Percentiles rank a stretch among this genome's conserved stretches.
Conservation (phyloP, 805 yeast species). For the Teunomyces tritomae region DNA sequence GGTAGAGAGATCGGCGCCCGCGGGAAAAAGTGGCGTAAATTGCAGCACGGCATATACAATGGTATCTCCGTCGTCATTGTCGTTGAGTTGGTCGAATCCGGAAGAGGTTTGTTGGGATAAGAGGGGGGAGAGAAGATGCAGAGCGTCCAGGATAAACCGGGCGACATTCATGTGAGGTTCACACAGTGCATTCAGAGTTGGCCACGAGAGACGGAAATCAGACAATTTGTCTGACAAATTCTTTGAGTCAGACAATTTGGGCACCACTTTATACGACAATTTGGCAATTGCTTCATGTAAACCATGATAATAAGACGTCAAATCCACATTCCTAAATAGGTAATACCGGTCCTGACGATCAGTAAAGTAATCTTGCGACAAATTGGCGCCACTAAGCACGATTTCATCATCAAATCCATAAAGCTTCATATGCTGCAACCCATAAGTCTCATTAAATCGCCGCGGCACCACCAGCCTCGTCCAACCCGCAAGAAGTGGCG, state of each 20-base stretch:
- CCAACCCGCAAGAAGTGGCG: constrained; percentile 78
- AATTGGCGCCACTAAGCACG: constrained; percentile 85
- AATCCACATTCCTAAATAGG: constrained; percentile 51
- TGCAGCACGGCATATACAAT: constrained; percentile 89
- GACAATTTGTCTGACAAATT: too few species aligned
- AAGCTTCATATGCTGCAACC: constrained; percentile 95
- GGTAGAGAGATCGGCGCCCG: constrained; percentile 63
- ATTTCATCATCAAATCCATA: constrained; percentile 94
- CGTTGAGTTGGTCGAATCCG: constrained; percentile 29
- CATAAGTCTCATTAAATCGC: constrained; percentile 86
- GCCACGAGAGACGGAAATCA: constrained; percentile 66
- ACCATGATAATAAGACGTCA: constrained; percentile 73
- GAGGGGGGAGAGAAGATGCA: constrained; percentile 56
- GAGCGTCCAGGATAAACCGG: constrained; percentile 54
- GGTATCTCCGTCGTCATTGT: constrained; percentile 46
- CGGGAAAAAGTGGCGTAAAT: constrained; percentile 73
- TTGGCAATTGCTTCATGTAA: constrained; percentile 67
- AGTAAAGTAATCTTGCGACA: constrained; percentile 88
- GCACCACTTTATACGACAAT: constrained; percentile 62
- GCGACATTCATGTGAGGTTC: constrained; percentile 62
- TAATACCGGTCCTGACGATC: constrained; percentile 94
- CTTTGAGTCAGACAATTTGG: constrained; percentile 9
- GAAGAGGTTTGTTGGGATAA: constrained; percentile 43
- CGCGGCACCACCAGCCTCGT: constrained; percentile 67
- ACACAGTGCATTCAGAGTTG: constrained; percentile 57